Base-by-base conservation (phyloP, 108 stramenopile species). In the Aureococcus anophagefferens region DNA sequence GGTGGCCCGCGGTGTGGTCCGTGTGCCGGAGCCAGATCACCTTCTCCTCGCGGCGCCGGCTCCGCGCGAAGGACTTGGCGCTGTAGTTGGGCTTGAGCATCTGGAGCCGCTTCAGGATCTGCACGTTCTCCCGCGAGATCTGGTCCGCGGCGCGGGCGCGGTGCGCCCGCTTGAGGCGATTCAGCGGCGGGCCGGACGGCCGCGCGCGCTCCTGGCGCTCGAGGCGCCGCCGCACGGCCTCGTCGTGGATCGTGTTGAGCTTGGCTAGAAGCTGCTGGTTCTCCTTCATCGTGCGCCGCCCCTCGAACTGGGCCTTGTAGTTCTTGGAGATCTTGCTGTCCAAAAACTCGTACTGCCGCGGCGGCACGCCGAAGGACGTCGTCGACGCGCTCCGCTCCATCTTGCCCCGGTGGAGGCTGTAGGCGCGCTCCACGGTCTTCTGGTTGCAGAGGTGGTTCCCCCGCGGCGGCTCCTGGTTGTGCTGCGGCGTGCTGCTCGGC, bases 1-100 rank as follows among this genome's bases (percentile, higher is more conserved):
- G 62, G 70, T 71, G 70, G 11, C 70, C 70, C 33, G 30, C 62
- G 33, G 70, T 71, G 70, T 64, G 36, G 62, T 71, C 45, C 25
- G 70, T 71, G 0, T 46, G 44, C 11, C 70, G 62, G 34, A 71
- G 62, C 62, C 59, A 59, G 15, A 71, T 13, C 4, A 63, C 25
- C n/a, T 46, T 35, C 33, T 25, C 11, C 29, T 71, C 63, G 0
- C 31, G 34, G 33, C 35, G 35, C 0, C 63, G 11, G 30, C 11
- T 18, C 63, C 63, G 63, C 5, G 62, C 25, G 62, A 71, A 25
- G 25, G 7, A 33, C 35, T 5, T 29, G 4, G 45, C 63, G 0
- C 46, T 59, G 63, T 64, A 64, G 34, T 63, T 34, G 25, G 70
- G 70, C 30, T 35, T 33, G 28, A 71, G 62, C 30, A 17, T 4